Base-by-base conservation (phyloP, 164 flowering plant genomes). In the Stephania cephalantha region DNA sequence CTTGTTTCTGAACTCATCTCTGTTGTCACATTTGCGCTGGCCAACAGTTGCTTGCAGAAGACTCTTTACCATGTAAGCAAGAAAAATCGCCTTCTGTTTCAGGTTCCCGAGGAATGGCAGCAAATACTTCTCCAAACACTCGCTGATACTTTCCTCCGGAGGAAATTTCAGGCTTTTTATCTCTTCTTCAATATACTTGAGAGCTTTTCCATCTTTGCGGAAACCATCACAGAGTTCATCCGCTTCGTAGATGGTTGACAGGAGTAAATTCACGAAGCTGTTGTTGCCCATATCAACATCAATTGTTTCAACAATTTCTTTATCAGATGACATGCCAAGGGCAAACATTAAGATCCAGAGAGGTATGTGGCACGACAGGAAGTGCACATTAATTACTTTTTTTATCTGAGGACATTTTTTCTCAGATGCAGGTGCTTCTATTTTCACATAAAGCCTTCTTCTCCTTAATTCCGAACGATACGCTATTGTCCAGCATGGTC, bases 21-120 rank as follows among this genome's bases (percentile, higher is more conserved):
- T 86, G 71, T 90, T 91, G 8, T 93, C 97, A 72, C 88, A 84
- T 71, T 81, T 69, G 85, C 95, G 80, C 85, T 78, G 83, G 18
- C 98, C 97, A 69, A 81, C 74, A 77, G 82, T 89, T 2, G 90
- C 89, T 52, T 83, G 82, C 73, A 91, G 75, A 18, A 93, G 92
- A 78, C 89, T 86, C 79, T 93, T 95, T 7, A 91, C 94, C 97
- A 95, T 93, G 75, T 95, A 93, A 0, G 85, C 97, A 61, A 95
- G 89, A 80, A 88, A 93, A n/a, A 85, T 82, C 30, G 97, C 95
- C 82, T 95, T 95, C 61, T 81, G 87, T 74, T 76, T 85, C 22
- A 7, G 22, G 42, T 84, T 79, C 48, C 6, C 63, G 22, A 91
- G 87, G 72, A 76, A 74, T 9, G 99, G 90, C 80, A 95, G 93